Percentiles rank a stretch among this genome's conserved stretches.
phyloP scores from a whole-genome alignment of 1,284 basidiomycete genomes.

The Limonomyces culmigenus region DNA sequence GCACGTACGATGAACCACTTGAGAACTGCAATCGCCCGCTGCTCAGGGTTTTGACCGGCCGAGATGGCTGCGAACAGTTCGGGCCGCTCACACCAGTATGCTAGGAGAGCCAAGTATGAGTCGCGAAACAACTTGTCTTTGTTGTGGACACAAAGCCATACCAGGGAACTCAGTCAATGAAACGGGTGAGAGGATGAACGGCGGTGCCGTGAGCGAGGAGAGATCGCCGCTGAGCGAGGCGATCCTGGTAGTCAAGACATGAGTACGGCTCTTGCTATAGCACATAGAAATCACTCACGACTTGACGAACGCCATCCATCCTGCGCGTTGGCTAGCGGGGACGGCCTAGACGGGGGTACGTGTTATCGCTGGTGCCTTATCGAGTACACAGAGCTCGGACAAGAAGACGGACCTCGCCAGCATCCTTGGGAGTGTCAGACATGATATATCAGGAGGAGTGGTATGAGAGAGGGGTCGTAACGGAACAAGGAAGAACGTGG shows the following conservation, averaged over 20 bases:
- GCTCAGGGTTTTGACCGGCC: slow-evolving; percentile 54
- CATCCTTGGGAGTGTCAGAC: slow-evolving; percentile 6
- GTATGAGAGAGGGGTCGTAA: no score
- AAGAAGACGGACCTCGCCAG: slow-evolving; percentile 6
- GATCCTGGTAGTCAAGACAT: slow-evolving; percentile 27
- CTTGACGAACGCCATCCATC: slow-evolving; percentile 72
- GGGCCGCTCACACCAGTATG: slow-evolving; percentile 88
- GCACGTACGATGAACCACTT: slow-evolving; percentile 79
- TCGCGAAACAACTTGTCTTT: background rate
- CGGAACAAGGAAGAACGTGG: no score
- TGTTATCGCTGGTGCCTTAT: background rate
- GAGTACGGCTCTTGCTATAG: background rate
- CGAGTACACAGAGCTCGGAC: slow-evolving; percentile 2
- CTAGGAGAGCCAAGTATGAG: slow-evolving; percentile 17
- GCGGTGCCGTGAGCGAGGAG: slow-evolving; percentile 88
- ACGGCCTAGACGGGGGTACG: slow-evolving; percentile 41
- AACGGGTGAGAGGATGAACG: slow-evolving; percentile 78
- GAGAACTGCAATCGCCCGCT: slow-evolving; percentile 60
- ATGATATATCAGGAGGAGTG: no score
- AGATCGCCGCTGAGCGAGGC: slow-evolving; percentile 84
- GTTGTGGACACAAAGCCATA: slow-evolving; percentile 11
- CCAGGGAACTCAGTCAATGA: slow-evolving; percentile 81
- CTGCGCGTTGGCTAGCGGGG: slow-evolving; percentile 52
- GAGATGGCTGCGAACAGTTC: slow-evolving; percentile 73
- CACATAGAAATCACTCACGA: slow-evolving; percentile 29